Base-by-base conservation (phyloP, 306 rosid genomes). In the Medicago arabica region DNA sequence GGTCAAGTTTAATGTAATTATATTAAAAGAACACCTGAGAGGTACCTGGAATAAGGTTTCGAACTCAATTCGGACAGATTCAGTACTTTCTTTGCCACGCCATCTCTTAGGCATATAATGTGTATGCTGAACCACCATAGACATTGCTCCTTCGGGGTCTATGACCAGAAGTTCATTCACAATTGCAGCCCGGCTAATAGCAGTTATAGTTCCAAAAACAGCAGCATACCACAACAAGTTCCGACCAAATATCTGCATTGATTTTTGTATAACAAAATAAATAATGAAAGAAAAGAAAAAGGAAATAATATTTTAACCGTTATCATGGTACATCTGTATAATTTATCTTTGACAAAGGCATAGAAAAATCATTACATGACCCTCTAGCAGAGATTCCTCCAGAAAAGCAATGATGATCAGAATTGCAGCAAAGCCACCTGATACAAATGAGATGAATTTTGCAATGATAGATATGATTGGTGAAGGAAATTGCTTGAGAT, bases 31-130 rank as follows among this genome's bases (percentile, higher is more conserved):
- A 49, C 44, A 23, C 65, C 17, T 59, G 38, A 59, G 65, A 16
- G 57, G 72, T 78, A 92, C 98, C 98, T 92, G 97, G 83, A 95
- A 95, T 76, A 95, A 83, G 50, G 96, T 87, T 87, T 84, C 97
- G 80, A 92, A 95, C 83, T 95, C 93, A 2, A 64, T 36, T 18
- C 85, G 85, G 14, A 90, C 92, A 72, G 21, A 74, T 80, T 85
- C 93, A 39, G 88, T 84, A 80, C 83, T 89, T 86, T 92, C 97
- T 81, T 88, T 95, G 69, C 89, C 89, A 63, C 90, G 97, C 98
- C 98, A 95, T 86, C 92, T 85, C 85, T 92, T 92, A 14, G 98
- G 98, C 97, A 95, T 89, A 84, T 92, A 92, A 85, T 92, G 99
- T 8, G 99, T 89, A 78, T 92, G 91, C 23, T 95, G 96, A 69